Percentiles rank a stretch among this genome's conserved stretches.
Conservation (phyloP, 2,329 filamentous ascomycete species). For the Paraphaeosphaeria sporulosa region DNA sequence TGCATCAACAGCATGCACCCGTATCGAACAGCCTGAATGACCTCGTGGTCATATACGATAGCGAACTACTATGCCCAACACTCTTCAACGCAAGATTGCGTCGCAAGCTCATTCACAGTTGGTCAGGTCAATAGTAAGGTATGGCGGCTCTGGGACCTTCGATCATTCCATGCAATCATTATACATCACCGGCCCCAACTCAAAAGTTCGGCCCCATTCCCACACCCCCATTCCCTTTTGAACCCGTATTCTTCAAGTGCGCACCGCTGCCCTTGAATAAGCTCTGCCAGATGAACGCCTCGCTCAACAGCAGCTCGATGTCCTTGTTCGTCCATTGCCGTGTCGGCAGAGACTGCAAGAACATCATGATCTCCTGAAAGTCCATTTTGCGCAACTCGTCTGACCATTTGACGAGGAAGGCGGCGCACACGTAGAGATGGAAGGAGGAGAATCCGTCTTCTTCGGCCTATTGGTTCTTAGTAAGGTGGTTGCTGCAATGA, state of each 20-base stretch:
- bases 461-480: constrained; percentile 72
- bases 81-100: not conserved
- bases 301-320: constrained; percentile 91
- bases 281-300: constrained; percentile 99
- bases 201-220: constrained; percentile 49
- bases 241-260: constrained; percentile 67
- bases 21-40: not conserved
- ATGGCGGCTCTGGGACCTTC: not conserved
- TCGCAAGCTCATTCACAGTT: not conserved
- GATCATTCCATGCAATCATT: not conserved
- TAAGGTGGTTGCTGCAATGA: not conserved
- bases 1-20: too few relatives aligned
- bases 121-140: not conserved
- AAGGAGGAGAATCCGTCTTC: constrained; percentile 99
- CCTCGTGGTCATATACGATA: not conserved
- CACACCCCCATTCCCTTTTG: constrained; percentile 39
- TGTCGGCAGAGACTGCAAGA: constrained; percentile 91
- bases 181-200: constrained; percentile 20
- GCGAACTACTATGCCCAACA: not conserved
- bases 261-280: constrained; percentile 94
- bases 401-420: constrained; percentile 98
- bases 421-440: constrained; percentile 96
- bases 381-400: constrained; percentile 96
- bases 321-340: constrained; percentile 97
- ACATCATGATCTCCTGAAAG: constrained; percentile 99